A percentile compares a stretch with the other conserved stretches of the same genome.
Conservation (phyloP, 306 rosid genomes). For the Alnus glutinosa region DNA sequence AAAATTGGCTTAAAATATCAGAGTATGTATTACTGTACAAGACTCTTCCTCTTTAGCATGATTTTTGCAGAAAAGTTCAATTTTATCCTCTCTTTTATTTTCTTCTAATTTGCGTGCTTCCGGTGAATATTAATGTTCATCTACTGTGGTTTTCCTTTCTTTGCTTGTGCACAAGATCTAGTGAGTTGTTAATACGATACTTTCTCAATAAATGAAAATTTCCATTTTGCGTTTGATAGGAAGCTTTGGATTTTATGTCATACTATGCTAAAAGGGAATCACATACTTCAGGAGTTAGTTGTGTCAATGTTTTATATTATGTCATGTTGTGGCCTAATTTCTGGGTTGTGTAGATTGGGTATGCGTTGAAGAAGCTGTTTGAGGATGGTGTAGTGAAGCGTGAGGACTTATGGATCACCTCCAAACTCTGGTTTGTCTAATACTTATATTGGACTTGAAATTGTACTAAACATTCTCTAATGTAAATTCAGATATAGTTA, state of each 20-base stretch:
- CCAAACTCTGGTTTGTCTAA: constrained; percentile 52
- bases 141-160: not conserved
- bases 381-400: constrained; percentile 47
- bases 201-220: not conserved
- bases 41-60: too few species aligned
- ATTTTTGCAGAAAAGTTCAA: not conserved
- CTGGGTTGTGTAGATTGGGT: constrained; percentile 42
- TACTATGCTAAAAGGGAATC: not conserved
- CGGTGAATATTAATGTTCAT: not conserved
- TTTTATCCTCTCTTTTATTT: not conserved
- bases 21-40: too few species aligned
- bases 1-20: too few species aligned
- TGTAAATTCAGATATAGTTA: too few species aligned
- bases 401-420: constrained; percentile 53
- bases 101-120: not conserved
- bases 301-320: not conserved
- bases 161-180: not conserved
- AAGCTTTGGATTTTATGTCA: not conserved
- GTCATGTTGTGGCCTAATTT: constrained; percentile 10
- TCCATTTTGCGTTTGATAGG: not conserved
- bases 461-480: not conserved
- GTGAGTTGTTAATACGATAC: not conserved
- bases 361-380: constrained; percentile 46
- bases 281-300: not conserved
- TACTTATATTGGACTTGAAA: constrained; percentile 4